A percentile compares a stretch with the other conserved stretches of the same genome.
Evolutionary conservation across 257 asterid genomes (phyloP).

Genomic region (Salvia rosmarinus): DNA sequence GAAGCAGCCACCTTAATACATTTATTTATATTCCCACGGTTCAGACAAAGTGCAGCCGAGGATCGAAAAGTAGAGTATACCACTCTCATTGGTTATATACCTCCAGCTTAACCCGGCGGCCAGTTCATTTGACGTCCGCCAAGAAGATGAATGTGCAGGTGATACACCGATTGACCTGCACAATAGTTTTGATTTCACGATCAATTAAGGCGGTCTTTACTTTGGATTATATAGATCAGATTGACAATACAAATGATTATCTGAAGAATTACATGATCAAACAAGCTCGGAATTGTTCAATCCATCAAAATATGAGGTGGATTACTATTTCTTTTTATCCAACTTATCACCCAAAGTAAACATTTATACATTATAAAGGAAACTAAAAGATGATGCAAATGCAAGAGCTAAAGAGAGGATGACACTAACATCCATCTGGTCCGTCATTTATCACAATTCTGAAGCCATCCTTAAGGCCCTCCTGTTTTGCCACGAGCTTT

Average conservation of each 20-base stretch:
- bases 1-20: conserved; percentile 24
- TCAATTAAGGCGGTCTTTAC: neutral
- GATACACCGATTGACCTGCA: conserved; percentile 90
- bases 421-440: conserved; percentile 71
- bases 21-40: conserved; percentile 15
- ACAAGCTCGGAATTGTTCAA: too few species aligned
- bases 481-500: conserved; percentile 86
- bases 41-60: neutral
- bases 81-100: neutral
- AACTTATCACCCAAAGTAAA: too few species aligned
- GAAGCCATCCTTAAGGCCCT: conserved; percentile 86
- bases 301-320: too few species aligned
- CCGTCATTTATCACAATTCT: conserved; percentile 92
- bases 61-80: neutral
- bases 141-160: conserved; percentile 87
- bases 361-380: too few species aligned
- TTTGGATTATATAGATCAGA: too few species aligned
- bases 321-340: too few species aligned
- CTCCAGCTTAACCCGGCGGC: conserved; percentile 83
- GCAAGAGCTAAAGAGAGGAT: conserved; percentile 10
- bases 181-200: conserved; percentile 17
- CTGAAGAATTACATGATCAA: too few species aligned
- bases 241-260: too few species aligned
- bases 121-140: conserved; percentile 99
- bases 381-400: neutral